Percentiles rank a stretch among this genome's conserved stretches.
These are phyloP conservation scores for Leccinum subatratum DNA, from an alignment of 1,284 basidiomycete species.

Conservation along the genomic window DNA sequence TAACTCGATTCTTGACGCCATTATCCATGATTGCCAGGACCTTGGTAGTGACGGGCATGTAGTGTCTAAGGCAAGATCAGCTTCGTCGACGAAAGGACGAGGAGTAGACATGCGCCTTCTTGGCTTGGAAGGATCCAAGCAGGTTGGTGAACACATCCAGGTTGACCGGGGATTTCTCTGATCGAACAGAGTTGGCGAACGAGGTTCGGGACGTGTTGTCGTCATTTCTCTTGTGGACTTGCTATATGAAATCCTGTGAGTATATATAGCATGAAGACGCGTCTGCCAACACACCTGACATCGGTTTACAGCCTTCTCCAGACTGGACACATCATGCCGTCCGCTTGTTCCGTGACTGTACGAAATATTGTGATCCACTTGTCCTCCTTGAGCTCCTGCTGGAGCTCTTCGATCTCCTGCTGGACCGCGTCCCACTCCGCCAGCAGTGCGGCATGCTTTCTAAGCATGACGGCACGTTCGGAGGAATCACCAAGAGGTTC, in stretches of 20 bases:
- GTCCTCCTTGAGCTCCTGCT: constrained; percentile 91
- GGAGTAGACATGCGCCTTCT: constrained; percentile 64
- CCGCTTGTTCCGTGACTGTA: constrained; percentile 86
- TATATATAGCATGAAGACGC: background rate
- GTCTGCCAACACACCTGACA: constrained; percentile 59
- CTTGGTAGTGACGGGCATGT: constrained; percentile 87
- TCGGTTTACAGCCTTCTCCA: constrained; percentile 84
- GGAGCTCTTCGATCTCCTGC: constrained; percentile 74
- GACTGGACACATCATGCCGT: constrained; percentile 94
- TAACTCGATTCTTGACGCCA: constrained; percentile 83
- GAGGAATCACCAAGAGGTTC: constrained; percentile 37
- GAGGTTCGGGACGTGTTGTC: constrained; percentile 41
- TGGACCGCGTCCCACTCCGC: constrained; percentile 78
- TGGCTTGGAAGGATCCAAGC: constrained; percentile 73
- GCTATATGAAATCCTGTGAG: constrained; percentile 74
- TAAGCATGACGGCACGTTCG: constrained; percentile 53
- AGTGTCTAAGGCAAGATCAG: constrained; percentile 52
- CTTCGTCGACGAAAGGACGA: constrained; percentile 9
- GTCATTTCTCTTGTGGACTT: constrained; percentile 60
- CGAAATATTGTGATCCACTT: constrained; percentile 94
- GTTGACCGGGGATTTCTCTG: constrained; percentile 49
- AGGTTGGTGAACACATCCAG: constrained; percentile 62
- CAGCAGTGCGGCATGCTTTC: constrained; percentile 65
- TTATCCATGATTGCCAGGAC: constrained; percentile 92
- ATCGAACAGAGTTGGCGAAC: constrained; percentile 45